phyloP scores from a whole-genome alignment of 495 filamentous ascomycete genomes.

The Daldinia childiae region DNA sequence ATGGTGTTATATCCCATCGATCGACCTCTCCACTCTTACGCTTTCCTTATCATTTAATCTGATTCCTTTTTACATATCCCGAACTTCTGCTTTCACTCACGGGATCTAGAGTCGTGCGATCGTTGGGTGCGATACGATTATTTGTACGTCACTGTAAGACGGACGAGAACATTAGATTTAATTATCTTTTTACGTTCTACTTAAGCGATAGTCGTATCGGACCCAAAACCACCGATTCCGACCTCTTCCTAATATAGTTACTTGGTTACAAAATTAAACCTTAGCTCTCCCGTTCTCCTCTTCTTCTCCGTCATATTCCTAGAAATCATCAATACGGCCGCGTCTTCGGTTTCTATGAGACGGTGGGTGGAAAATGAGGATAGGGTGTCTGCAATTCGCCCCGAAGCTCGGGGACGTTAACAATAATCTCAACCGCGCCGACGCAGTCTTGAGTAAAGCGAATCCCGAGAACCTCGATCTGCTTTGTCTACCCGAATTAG shows the following conservation, averaged over 20 bases:
- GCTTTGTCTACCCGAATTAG: conserved; percentile 86
- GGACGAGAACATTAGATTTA: not conserved
- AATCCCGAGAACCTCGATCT: conserved; percentile 67
- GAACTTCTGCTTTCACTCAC: not conserved
- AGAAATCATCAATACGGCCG: conserved; percentile 12
- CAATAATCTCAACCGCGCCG: conserved; percentile 77
- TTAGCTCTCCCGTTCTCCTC: not conserved
- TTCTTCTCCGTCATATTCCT: not conserved
- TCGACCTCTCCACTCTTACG: not conserved
- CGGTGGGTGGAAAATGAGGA: conserved; percentile 65
- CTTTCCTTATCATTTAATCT: not conserved
- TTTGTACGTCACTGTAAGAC: not conserved
- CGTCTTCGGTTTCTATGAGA: not conserved
- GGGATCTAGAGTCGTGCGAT: not conserved
- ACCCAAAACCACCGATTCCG: conserved; percentile 1
- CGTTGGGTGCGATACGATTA: not conserved
- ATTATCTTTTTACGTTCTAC: not conserved
- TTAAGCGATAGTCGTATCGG: not conserved
- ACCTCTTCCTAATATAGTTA: not conserved
- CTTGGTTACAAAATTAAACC: not conserved
- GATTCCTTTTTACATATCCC: not conserved
- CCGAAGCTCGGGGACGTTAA: conserved; percentile 78
- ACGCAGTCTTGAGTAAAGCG: conserved; percentile 70
- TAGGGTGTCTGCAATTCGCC: conserved; percentile 83
- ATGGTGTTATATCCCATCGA: not conserved